These are phyloP conservation scores for Camellia lanceoleosa DNA, from an alignment of 148 eudicot genomes.

Conservation along the genomic window DNA sequence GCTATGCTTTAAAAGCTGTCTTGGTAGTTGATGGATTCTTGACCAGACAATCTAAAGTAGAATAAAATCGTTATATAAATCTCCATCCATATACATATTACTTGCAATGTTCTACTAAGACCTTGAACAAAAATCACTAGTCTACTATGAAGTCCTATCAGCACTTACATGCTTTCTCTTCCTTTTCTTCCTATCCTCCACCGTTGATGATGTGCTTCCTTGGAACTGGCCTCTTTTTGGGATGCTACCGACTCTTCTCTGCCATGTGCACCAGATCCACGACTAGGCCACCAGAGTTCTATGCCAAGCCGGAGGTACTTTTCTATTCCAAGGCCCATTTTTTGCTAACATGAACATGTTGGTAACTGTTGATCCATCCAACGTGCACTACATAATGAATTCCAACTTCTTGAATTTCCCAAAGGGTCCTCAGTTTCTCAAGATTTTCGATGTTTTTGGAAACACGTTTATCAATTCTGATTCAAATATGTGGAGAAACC, in stretches of 20 bases:
- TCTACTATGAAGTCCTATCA: conserved; percentile 12
- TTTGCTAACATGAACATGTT: conserved; percentile 12
- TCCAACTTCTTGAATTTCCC: conserved; percentile 2
- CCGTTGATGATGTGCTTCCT: conserved; percentile 9
- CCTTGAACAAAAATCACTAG: background rate
- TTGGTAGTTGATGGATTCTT: no score
- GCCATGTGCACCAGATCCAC: no score
- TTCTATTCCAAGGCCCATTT: conserved; percentile 50
- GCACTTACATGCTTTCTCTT: conserved; percentile 17
- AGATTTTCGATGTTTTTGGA: conserved; percentile 49
- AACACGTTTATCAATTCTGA: background rate
- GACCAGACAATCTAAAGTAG: no score
- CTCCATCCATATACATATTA: no score
- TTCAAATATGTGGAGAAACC: no score
- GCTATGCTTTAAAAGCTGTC: no score
- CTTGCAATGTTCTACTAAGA: no score
- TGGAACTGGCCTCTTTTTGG: conserved; percentile 14
- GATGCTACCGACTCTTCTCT: no score
- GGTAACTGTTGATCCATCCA: background rate
- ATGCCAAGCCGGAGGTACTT: no score
- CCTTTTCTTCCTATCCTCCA: conserved; percentile 3
- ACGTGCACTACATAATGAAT: conserved; percentile 49
- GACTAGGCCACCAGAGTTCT: no score
- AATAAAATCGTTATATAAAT: no score
- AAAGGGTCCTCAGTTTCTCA: background rate